These are phyloP conservation scores for Pseudocercospora pini-densiflorae DNA, from an alignment of 2,329 filamentous ascomycete species.

Conservation along the genomic window DNA sequence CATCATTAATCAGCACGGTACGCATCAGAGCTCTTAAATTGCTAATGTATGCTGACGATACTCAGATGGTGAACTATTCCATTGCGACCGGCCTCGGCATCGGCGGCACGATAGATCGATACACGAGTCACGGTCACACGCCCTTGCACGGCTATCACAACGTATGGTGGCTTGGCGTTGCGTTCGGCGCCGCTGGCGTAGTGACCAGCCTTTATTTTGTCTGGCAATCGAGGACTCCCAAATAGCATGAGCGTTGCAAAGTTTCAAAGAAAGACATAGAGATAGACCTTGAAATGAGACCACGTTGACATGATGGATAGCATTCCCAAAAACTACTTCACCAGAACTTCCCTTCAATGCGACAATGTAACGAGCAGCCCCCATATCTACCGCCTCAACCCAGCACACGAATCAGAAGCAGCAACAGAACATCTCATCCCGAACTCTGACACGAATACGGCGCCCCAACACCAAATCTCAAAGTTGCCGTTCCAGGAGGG, in stretches of 20 bases:
- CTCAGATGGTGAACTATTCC: constrained; percentile 36
- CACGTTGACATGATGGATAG: background rate
- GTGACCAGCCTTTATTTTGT: constrained; percentile 31
- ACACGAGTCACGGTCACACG: constrained; percentile 20
- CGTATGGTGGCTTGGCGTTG: constrained; percentile 34
- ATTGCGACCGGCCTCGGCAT: constrained; percentile 33
- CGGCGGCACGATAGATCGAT: constrained; percentile 30
- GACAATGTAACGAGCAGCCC: too few relatives aligned
- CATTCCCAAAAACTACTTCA: background rate
- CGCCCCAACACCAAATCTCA: background rate
- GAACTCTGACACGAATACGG: background rate
- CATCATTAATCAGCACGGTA: constrained; percentile 29
- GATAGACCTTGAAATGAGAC: background rate
- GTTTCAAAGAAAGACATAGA: background rate
- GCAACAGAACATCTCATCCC: background rate
- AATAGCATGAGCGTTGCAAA: background rate
- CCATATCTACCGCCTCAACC: background rate
- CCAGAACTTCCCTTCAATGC: too few relatives aligned
- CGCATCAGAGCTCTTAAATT: too few relatives aligned
- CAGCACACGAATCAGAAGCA: too few relatives aligned
- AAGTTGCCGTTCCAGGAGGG: constrained; percentile 11
- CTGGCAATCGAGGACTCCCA: background rate
- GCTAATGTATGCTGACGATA: constrained; percentile 17
- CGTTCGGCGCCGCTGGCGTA: constrained; percentile 29
- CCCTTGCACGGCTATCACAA: constrained; percentile 28